Base-by-base conservation (phyloP, 495 filamentous ascomycete species). In the Penicillium silybi region DNA sequence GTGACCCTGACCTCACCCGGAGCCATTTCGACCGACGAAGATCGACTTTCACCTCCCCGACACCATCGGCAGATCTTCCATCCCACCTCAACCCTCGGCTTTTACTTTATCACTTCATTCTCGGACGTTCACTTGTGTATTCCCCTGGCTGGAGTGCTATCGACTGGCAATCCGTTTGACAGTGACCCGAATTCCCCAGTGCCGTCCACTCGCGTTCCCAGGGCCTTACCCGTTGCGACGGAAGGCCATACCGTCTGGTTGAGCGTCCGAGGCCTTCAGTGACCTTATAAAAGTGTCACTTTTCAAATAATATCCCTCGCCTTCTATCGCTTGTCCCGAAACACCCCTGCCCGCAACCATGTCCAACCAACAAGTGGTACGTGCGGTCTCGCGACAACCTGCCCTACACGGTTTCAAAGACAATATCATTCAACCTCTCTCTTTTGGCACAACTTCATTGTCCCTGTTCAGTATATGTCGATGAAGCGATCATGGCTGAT, bases 351-450 rank as follows among this genome's bases (percentile, higher is more conserved):
- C 50, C 50, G 51, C 60, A 41, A 57, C 44, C 63, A 85, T 85
- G 82, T 83, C 82, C 56, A 85, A 85, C 69, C 72, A 77, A 65
- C 74, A 79, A 66, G 81, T 85, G 73, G 82, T 85, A 62, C 82
- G 82, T 84, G 54, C 56, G 41, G 52, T 49, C 62, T 54, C 57
- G 53, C 46, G 50, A 56, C 50, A 44, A 40, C 57, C 44, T 58
- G 40, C 47, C 57, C 57, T 50, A 38, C 35, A 35, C 39, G 22
- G 50, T 52, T 27, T 34, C 45, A 56, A 34, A 17, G 29, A 48
- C 23, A 27, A 16, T 7, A 8, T 23, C 35, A 29, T 1, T 34
- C 25, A 19, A 4, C 3, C n/a, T 19, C 18, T 1, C 16, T 19
- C 37, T 2, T 5, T 18, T 19, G 4, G 5, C 2, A 19, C 15